Base-by-base conservation (phyloP, 306 rosid genomes). In the Cicer judaicum region DNA sequence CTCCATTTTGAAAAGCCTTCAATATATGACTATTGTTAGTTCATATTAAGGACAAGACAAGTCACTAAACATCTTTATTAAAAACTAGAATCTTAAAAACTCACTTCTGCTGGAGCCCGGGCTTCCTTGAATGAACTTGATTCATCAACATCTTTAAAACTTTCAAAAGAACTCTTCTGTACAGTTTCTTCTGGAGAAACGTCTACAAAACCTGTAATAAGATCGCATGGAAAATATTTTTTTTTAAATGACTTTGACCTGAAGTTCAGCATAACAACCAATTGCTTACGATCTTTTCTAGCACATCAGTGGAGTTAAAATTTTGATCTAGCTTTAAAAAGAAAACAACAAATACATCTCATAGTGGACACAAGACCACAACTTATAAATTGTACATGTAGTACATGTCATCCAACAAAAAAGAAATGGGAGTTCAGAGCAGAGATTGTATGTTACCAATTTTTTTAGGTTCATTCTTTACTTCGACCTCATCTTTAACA, bases 1-100 rank as follows among this genome's bases (percentile, higher is more conserved):
- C 83, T 85, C 99, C 99, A 79, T 92, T 95, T 84, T 86, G 92
- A 78, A 86, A 87, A 80, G 72, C 88, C 98, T 94, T 73, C 79
- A 85, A 48, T 62, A 19, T 54, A 75, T 73, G 71, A 18, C 62
- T 49, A 52, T 46, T 56, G 43, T 38, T 63, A 49, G 80, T 50
- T 67, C 63, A 74, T 62, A 72, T 53, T 64, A 76, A 44, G 60
- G 67, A 73, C 24, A 67, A 62, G 62, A 61, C 7, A 66, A 78
- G 68, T 66, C 52, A 67, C 19, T 15, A 70, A 71, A 24, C 64
- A 47, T 18, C 8, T 72, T 76, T 56, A 54, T 38, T 43, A 59
- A 81, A 76, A 72, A 65, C 60, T n/a, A 34, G 64, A 65, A 46
- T 79, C 61, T 67, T 48, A 83, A 42, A 68, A 68, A 76, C 92